These are phyloP conservation scores for Canna indica DNA, from an alignment of 176 grass and related monocot species.

Conservation along the genomic window DNA sequence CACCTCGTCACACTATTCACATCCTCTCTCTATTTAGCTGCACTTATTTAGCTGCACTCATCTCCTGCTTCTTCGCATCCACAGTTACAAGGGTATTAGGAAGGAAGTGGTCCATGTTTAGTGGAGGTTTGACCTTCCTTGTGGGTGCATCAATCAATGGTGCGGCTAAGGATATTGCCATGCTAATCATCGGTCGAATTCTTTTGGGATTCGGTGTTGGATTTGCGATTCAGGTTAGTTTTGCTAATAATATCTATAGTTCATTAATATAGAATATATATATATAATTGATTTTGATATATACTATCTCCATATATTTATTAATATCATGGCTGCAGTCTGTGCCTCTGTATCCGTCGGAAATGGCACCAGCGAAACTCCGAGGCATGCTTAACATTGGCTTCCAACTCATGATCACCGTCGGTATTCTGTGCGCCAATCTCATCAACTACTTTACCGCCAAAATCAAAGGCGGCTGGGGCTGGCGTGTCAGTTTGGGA, in stretches of 20 bases:
- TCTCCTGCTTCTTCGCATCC: constrained; percentile 53
- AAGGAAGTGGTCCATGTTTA: constrained; percentile 68
- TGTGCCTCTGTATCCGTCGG: not conserved
- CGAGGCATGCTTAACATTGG: not conserved
- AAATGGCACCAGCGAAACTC: not conserved
- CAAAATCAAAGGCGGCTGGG: not conserved
- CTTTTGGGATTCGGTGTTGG: constrained; percentile 52
- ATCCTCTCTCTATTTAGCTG: constrained; percentile 20
- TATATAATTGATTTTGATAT: too few species aligned
- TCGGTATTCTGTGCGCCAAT: not conserved
- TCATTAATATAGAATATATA: too few species aligned
- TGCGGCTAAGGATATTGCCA: constrained; percentile 38
- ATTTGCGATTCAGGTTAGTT: constrained; percentile 44
- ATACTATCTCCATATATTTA: too few species aligned
- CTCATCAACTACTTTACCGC: not conserved
- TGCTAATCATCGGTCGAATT: constrained; percentile 50
- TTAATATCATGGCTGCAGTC: not conserved
- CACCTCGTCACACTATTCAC: not conserved
- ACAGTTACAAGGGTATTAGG: constrained; percentile 40
- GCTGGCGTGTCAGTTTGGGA: too few species aligned
- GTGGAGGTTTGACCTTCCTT: constrained; percentile 44
- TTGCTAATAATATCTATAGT: too few species aligned
- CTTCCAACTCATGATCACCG: not conserved
- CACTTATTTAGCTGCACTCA: constrained; percentile 45
- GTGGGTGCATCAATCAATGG: constrained; percentile 48